Evolutionary conservation across 2,329 filamentous ascomycete genomes (phyloP).

Genomic region (Pyrenophora tritici-repentis): DNA sequence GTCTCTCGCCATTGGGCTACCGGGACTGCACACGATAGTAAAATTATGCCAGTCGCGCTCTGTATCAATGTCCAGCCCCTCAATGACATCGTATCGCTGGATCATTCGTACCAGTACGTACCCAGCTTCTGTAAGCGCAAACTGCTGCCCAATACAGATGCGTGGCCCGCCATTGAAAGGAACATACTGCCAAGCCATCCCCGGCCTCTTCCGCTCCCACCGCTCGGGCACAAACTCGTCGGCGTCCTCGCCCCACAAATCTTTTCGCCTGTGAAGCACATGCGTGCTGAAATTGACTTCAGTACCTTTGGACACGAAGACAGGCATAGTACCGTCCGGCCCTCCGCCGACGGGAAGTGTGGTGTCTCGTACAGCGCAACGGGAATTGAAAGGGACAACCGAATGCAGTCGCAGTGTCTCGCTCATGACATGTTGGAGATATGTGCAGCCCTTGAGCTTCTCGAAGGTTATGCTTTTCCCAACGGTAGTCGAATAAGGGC

Average conservation of each 20-base stretch:
- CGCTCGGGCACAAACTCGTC: constrained; percentile 30
- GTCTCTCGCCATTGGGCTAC: constrained; percentile 1
- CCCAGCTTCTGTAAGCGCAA: constrained; percentile 23
- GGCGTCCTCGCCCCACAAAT: constrained; percentile 31
- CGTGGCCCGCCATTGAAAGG: constrained; percentile 35
- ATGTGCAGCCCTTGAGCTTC: constrained; percentile 13
- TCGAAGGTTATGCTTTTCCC: constrained; percentile 11
- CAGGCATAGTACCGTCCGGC: constrained; percentile 23
- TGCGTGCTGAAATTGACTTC: constrained; percentile 16
- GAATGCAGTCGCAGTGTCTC: constrained; percentile 33
- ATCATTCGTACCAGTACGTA: constrained; percentile 11
- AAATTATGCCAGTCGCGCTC: constrained; percentile 11
- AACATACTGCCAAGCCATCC: constrained; percentile 24
- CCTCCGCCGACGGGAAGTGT: constrained; percentile 38
- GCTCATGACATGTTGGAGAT: constrained; percentile 30
- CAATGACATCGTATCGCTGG: constrained; percentile 6
- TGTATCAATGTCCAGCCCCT: constrained; percentile 4
- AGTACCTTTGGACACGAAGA: constrained; percentile 27
- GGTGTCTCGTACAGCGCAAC: constrained; percentile 28
- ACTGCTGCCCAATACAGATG: constrained; percentile 28
- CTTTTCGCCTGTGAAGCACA: constrained; percentile 26
- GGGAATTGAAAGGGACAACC: constrained; percentile 28
- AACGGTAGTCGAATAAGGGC: constrained; percentile 24
- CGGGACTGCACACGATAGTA: constrained; percentile 8
- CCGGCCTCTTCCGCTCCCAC: constrained; percentile 19